Evolutionary conservation across 768 basidiomycete genomes (phyloP), one percentile per base, ranked within the genome.

Genomic region (Pleurotus citrinopileatus): DNA sequence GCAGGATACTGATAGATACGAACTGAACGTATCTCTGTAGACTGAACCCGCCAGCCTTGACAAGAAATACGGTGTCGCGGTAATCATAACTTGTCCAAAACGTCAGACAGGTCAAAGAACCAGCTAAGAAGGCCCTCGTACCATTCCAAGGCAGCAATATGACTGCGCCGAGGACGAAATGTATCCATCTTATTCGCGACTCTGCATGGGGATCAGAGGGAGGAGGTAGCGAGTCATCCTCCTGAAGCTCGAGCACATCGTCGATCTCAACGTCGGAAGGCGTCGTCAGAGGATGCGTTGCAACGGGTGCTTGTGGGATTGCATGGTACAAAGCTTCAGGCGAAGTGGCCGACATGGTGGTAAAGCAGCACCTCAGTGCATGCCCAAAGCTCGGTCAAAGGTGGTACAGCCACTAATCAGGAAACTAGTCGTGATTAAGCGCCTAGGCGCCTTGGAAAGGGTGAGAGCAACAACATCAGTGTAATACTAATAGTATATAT

Each of bases 111-210:
- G 26, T 6, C 12, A 6, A 1, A 12, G 20, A 9, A 29, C 15
- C 15, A 23, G 26, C 9, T n/a, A 23, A 53, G 25, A 9, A 17
- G 20, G 34, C 13, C 64, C 79, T 64, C 38, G 38, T 66, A 93
- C 94, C 92, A 64, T 94, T 96, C 94, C 94, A 97, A 25, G 91
- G 86, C 15, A 97, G 69, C 5, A 97, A 76, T 3, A 87, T 80
- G 17, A 90, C 87, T 54, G 86, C 86, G 2, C 94, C 92, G 15
- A 94, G 68, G 20, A 88, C 67, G 59, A 91, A 89, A 59, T 84
- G 79, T 37, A 86, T 79, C 83, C 85, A 86, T 46, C 71, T 67
- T 60, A 86, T 76, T 42, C 71, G 74, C 38, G 69, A 38, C 55
- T 82, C 76, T 5, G 73, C 66, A 27, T 67, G 58, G 28, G 64